Evolutionary conservation across 441 rosid genomes (phyloP), one percentile per base, ranked within the genome.

Genomic region (Theobroma grandiflorum): DNA sequence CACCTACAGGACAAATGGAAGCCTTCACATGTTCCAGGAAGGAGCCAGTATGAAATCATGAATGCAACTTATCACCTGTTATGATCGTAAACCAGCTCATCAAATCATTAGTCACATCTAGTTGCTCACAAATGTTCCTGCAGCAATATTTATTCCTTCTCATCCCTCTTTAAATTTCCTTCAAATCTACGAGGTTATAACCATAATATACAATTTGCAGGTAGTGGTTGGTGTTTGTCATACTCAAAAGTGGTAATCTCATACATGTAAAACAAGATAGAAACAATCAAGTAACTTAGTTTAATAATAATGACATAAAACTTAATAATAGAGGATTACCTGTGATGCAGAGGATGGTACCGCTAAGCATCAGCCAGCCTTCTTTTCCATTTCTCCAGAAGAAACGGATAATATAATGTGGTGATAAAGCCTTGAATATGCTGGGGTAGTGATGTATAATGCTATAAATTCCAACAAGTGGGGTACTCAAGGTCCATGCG

Each of bases 301-400:
- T 20, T 35, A 55, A 15, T 26, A 6, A 20, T 10, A 7, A 37
- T 33, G 68, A n/a, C 11, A 77, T 7, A 70, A 8, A 68, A 63
- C 49, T 73, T 58, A 66, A 62, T 9, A 43, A 59, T 18, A 52
- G 67, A 47, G 45, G 79, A 79, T 76, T 42, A 88, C 92, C 96
- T 42, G 96, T 92, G 73, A 90, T 88, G 22, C 96, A 90, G 78
- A 92, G 93, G 78, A 90, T 85, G 80, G 89, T 90, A 75, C 96
- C 93, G 20, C 94, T 90, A 67, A 92, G 91, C 75, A 84, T 78
- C 66, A 90, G 80, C 93, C 94, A 92, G 35, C 94, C 93, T 74
- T 88, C 79, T 85, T 85, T 90, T 59, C 91, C 88, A 22, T 89
- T 92, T 76, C 89, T 89, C 81, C 42, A 31, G 73, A 92, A 92